Conservation (phyloP, 2,329 filamentous ascomycete species). For the Thelonectria olida region DNA sequence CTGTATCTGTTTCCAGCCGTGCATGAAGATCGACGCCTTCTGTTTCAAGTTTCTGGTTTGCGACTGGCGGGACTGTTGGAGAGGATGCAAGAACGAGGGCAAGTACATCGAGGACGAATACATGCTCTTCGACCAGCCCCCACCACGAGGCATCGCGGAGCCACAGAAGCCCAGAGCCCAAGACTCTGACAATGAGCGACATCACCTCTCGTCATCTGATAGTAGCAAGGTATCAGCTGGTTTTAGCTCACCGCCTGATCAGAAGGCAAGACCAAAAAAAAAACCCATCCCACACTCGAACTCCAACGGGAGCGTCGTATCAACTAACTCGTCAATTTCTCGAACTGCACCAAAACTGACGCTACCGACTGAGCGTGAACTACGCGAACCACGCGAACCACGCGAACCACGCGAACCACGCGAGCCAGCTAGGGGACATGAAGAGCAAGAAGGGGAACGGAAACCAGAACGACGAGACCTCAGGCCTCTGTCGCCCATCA, state of each 20-base stretch:
- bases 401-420: conserved; percentile 32
- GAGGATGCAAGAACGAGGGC: conserved; percentile 91
- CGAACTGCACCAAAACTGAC: conserved; percentile 54
- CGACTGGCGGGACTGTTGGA: conserved; percentile 97
- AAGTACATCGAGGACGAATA: conserved; percentile 79
- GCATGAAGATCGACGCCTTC: conserved; percentile 94
- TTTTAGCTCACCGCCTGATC: conserved; percentile 34
- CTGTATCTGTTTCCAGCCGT: conserved; percentile 96
- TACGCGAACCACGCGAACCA: conserved; percentile 31
- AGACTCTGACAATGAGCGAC: conserved; percentile 34
- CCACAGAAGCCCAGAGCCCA: conserved; percentile 42
- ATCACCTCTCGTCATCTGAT: conserved; percentile 66
- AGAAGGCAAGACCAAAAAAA: conserved; percentile 50
- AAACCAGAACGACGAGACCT: conserved; percentile 56
- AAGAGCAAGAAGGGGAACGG: conserved; percentile 42
- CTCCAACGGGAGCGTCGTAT: conserved; percentile 55
- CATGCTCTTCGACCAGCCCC: conserved; percentile 65
- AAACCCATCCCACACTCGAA: conserved; percentile 52
- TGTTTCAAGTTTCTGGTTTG: conserved; percentile 96
- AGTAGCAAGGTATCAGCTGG: conserved; percentile 63
- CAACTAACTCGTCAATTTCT: conserved; percentile 50
- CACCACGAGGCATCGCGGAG: conserved; percentile 59
- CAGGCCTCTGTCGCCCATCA: conserved; percentile 71
- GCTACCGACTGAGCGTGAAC: conserved; percentile 51
- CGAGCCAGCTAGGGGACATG: conserved; percentile 38